A percentile compares a stretch with the other conserved stretches of the same genome.
Evolutionary conservation across 352 stramenopile species (phyloP).

Genomic region (Globisporangium heterothallicum): DNA sequence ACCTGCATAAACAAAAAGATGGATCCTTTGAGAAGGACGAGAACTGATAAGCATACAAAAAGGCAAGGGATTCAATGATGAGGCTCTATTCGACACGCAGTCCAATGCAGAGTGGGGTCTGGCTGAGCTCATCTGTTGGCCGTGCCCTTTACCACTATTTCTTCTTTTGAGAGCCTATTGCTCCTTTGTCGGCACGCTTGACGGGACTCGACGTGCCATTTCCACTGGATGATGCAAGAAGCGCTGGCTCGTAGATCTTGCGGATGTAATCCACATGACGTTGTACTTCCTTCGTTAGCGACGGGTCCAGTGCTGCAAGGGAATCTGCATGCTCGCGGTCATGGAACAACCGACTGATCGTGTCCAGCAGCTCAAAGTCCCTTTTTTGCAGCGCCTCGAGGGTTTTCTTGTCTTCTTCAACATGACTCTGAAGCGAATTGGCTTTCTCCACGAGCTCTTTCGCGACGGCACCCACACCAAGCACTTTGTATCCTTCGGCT

Average conservation of each 20-base stretch:
- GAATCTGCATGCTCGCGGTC: conserved; percentile 19
- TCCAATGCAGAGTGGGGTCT: no score
- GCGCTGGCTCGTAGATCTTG: conserved; percentile 34
- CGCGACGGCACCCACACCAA: conserved; percentile 46
- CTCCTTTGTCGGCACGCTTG: conserved; percentile 12
- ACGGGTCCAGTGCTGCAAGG: conserved; percentile 28
- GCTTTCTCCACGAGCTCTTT: conserved; percentile 50
- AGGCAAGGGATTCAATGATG: no score
- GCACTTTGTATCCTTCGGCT: conserved; percentile 38
- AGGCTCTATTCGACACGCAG: no score
- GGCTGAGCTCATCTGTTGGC: background rate
- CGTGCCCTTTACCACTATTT: conserved; percentile 3
- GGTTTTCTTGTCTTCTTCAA: conserved; percentile 47
- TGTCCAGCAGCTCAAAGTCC: conserved; percentile 43
- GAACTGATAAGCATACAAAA: no score
- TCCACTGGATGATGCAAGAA: conserved; percentile 5
- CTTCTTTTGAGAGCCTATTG: conserved; percentile 20
- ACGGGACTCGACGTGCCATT: background rate
- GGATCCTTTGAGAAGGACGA: no score
- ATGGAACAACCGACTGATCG: conserved; percentile 18
- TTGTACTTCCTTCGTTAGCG: conserved; percentile 44
- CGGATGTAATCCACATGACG: conserved; percentile 62
- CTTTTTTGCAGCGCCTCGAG: conserved; percentile 38
- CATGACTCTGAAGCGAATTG: conserved; percentile 24
- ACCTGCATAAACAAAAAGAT: no score